Conservation (phyloP, 2,329 filamentous ascomycete species). For the Aspergillus eucalypticola region DNA sequence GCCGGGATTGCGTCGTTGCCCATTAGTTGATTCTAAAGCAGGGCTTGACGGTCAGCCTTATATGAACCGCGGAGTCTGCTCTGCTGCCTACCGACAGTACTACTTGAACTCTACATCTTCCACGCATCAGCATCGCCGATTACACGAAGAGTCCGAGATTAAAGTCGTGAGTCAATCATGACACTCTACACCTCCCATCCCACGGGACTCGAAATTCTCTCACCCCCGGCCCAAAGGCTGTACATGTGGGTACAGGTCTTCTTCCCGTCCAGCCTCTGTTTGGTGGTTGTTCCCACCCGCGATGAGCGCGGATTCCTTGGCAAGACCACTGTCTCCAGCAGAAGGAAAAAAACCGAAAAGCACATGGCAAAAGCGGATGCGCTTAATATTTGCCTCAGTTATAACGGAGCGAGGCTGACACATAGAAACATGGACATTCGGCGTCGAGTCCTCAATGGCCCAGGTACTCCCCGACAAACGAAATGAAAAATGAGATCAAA, state of each 20-base stretch:
- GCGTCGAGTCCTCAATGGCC: not conserved
- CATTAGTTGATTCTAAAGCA: not conserved
- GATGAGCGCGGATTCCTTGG: conserved; percentile 8
- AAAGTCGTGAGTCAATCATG: not conserved
- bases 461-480: not conserved
- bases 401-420: not conserved
- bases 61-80: too few species aligned
- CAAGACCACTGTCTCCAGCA: not conserved
- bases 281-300: conserved; percentile 7
- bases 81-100: too few species aligned
- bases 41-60: not conserved
- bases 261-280: not conserved
- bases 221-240: not conserved
- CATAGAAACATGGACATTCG: conserved; percentile 1
- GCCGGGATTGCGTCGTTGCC: not conserved
- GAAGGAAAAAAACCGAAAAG: not conserved
- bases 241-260: not conserved
- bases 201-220: conserved; percentile 7
- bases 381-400: not conserved
- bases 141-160: not conserved
- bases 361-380: not conserved
- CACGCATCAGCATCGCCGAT: too few species aligned
- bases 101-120: too few species aligned
- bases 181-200: not conserved
- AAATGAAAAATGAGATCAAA: not conserved